Evolutionary conservation across 805 yeast genomes (phyloP), one percentile per base, ranked within the genome.

Genomic region (Kuraishia cidri): DNA sequence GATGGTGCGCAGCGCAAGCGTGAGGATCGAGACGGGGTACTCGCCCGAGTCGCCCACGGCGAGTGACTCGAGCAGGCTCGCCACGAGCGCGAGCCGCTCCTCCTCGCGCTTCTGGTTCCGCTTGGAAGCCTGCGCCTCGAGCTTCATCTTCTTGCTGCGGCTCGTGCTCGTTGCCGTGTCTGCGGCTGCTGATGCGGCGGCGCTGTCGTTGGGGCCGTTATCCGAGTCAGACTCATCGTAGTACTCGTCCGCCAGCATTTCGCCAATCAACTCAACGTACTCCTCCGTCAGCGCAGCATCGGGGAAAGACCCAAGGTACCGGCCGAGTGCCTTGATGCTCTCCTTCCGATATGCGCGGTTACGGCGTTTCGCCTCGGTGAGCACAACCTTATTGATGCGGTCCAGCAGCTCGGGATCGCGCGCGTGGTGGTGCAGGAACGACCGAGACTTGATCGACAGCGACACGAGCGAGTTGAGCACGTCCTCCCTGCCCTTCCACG

Each of bases 401-500:
- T 50, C 53, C 21, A 60, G 48, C 5, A 72, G 29, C 0, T 47
- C 62, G 1, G 42, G 36, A 21, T 58, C 47, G n/a, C n/a, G n/a
- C 1, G 45, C 35, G 0, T 34, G 31, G 4, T 58, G 43, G 0
- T 37, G 29, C 1, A 32, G 23, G 10, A 77, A 42, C 0, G 42
- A 44, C 30, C 62, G 54, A 6, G 75, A 64, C 37, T 72, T 73
- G 12, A 60, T 46, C 0, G 79, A 48, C 21, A 82, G 62, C 2
- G 72, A 55, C 0, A 83, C 80, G 34, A 88, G 57, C 0, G 95
- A 83, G 24, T 73, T 75, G 13, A 86, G 59, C 1, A 92, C 68
- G 19, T 64, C 54, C 43, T 87, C 96, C 46, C 90, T 90, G 5
- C 97, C 97, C 11, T 67, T 66, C 92, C 95, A 90, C 7, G 90